phyloP scores from a whole-genome alignment of 1,284 basidiomycete genomes.

The Mycena citricolor region DNA sequence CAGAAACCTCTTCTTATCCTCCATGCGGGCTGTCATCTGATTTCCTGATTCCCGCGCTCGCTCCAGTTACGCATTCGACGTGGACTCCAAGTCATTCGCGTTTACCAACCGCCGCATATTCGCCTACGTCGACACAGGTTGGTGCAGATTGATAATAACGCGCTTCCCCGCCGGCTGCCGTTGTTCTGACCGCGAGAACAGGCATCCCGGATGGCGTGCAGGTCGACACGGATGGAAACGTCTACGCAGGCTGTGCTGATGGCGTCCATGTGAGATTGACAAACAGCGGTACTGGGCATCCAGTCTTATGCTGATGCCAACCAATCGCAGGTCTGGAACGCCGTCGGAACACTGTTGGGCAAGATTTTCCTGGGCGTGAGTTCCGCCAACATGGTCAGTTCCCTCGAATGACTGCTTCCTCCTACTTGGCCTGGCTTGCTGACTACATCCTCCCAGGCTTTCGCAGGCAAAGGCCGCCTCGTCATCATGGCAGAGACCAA shows the following conservation, averaged over 20 bases:
- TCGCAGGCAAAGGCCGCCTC: conserved; percentile 20
- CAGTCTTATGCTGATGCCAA: conserved; percentile 7
- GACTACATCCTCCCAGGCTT: too few species aligned
- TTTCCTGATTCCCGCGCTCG: background rate
- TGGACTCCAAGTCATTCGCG: conserved; percentile 42
- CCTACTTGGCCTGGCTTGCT: too few species aligned
- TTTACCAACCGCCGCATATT: conserved; percentile 56
- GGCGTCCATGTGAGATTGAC: conserved; percentile 62
- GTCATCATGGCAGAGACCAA: conserved; percentile 24
- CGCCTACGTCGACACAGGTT: conserved; percentile 54
- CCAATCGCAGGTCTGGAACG: conserved; percentile 46
- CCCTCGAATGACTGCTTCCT: background rate
- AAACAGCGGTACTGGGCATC: conserved; percentile 51
- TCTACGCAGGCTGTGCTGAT: conserved; percentile 55
- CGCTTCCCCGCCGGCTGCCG: too few species aligned
- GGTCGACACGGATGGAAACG: conserved; percentile 51
- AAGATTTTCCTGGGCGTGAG: conserved; percentile 43
- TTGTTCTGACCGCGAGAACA: too few species aligned
- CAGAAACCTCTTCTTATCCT: conserved; percentile 25
- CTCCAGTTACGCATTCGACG: conserved; percentile 33
- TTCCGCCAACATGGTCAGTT: conserved; percentile 40
- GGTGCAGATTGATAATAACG: too few species aligned
- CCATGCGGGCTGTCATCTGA: background rate
- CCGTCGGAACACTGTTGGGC: conserved; percentile 44
- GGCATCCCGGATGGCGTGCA: conserved; percentile 54